phyloP scores from a whole-genome alignment of 345 rosid species.

The Brassica carinata region DNA sequence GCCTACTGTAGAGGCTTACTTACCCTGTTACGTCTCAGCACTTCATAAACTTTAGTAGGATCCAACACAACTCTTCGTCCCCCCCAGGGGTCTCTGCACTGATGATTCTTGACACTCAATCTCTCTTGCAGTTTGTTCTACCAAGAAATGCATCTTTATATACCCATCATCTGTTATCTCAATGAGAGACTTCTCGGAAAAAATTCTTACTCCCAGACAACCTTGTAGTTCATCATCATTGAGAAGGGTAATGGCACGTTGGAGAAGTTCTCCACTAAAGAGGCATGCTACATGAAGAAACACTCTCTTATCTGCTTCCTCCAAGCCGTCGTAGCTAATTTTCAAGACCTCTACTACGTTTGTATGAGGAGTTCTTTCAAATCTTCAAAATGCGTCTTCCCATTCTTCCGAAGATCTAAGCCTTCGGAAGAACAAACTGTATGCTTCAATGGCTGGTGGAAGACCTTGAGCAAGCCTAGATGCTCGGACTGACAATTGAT shows the following conservation, averaged over 20 bases:
- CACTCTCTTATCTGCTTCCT: not conserved
- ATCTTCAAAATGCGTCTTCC: not conserved
- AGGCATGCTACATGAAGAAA: slow-evolving; percentile 28
- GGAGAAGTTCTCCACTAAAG: slow-evolving; percentile 9
- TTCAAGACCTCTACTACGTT: not conserved
- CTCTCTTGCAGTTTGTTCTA: slow-evolving; percentile 17
- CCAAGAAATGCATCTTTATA: slow-evolving; percentile 17
- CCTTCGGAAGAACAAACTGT: too few species aligned
- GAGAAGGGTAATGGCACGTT: not conserved
- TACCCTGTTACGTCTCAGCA: too few species aligned
- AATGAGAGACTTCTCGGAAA: slow-evolving; percentile 27
- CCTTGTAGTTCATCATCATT: not conserved
- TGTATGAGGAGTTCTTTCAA: not conserved
- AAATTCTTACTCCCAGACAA: not conserved
- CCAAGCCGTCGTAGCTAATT: slow-evolving; percentile 5
- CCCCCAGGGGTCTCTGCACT: too few species aligned
- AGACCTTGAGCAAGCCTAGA: too few species aligned
- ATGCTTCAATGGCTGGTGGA: too few species aligned
- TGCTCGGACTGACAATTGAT: too few species aligned
- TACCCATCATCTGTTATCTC: not conserved
- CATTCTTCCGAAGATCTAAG: too few species aligned
- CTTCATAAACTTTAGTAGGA: too few species aligned
- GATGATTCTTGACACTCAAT: too few species aligned
- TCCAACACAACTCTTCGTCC: too few species aligned
- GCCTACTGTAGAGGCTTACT: too few species aligned